A percentile compares a stretch with the other conserved stretches of the same genome.
Conservation (phyloP, 1,284 basidiomycete species). For the Paramarasmius palmivorus region DNA sequence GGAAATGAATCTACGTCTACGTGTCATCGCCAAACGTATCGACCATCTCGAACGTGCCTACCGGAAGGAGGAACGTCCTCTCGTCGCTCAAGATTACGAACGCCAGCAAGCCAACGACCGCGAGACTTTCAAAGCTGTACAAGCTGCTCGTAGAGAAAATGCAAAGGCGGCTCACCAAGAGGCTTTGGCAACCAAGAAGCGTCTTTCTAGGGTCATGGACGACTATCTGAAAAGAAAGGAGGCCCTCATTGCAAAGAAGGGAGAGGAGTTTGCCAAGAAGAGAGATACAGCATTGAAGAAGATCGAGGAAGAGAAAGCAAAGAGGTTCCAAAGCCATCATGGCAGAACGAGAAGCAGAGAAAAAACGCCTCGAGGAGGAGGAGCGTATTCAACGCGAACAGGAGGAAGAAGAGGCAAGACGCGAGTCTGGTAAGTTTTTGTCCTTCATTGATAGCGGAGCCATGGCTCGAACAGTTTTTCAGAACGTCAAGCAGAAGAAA, state of each 20-base stretch:
- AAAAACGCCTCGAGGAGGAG: conserved; percentile 27
- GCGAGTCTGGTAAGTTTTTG: conserved; percentile 51
- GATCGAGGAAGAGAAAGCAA: conserved; percentile 86
- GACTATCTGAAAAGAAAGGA: conserved; percentile 73
- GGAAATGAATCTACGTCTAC: conserved; percentile 82
- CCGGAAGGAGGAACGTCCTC: conserved; percentile 90
- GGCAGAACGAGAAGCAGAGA: conserved; percentile 62
- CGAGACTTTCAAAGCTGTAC: conserved; percentile 67
- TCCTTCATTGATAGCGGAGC: conserved; percentile 5
- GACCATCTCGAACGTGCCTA: conserved; percentile 97
- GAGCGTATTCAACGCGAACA: conserved; percentile 52
- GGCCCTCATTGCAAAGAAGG: conserved; percentile 57
- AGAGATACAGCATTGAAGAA: conserved; percentile 63
- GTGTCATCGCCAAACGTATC: conserved; percentile 86
- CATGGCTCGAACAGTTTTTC: conserved; percentile 16
- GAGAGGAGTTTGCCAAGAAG: conserved; percentile 70
- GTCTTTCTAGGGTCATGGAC: conserved; percentile 73
- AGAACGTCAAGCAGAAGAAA: conserved; percentile 60
- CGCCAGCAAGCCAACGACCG: conserved; percentile 81
- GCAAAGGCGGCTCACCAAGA: conserved; percentile 67
- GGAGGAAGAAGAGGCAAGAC: conserved; percentile 52
- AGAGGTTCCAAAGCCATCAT: conserved; percentile 60
- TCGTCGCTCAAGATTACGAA: conserved; percentile 88
- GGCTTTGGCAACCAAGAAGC: conserved; percentile 77
- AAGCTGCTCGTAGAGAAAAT: conserved; percentile 62